Conservation (phyloP, 257 asterid genomes). For the Cruciata laevipes region DNA sequence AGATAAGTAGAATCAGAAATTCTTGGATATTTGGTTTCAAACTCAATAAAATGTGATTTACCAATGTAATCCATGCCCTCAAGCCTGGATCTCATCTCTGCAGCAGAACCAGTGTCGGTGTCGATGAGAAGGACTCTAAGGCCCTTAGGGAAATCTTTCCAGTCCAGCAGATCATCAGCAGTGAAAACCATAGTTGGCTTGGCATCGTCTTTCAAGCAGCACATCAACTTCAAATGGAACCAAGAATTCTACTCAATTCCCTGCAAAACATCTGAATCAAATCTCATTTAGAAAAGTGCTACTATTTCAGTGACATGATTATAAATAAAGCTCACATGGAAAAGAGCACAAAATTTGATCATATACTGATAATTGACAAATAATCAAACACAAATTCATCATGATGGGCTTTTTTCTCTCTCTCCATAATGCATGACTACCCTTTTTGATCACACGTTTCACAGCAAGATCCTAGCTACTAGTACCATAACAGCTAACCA, state of each 20-base stretch:
- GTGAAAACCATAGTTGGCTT: slow-evolving; percentile 41
- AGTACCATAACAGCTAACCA: not conserved
- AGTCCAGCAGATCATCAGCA: slow-evolving; percentile 35
- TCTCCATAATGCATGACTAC: slow-evolving; percentile 4
- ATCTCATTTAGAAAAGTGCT: not conserved
- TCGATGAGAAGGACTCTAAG: slow-evolving; percentile 45
- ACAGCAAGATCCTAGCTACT: not conserved
- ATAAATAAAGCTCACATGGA: not conserved
- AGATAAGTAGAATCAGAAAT: not conserved
- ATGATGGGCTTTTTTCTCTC: not conserved
- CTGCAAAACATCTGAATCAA: slow-evolving; percentile 13
- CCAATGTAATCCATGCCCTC: slow-evolving; percentile 41
- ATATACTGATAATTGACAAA: not conserved
- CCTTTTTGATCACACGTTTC: slow-evolving; percentile 4
- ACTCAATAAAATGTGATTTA: slow-evolving; percentile 16
- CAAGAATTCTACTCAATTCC: slow-evolving; percentile 7
- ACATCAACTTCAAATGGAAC: slow-evolving; percentile 6
- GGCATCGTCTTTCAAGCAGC: slow-evolving; percentile 36
- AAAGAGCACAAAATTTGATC: not conserved
- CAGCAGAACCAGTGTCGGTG: slow-evolving; percentile 23
- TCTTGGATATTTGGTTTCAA: not conserved
- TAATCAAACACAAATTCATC: not conserved
- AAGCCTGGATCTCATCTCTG: slow-evolving; percentile 34
- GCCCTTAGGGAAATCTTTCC: slow-evolving; percentile 52
- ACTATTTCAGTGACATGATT: not conserved